These are phyloP conservation scores for Chlamydomonas reinhardtii DNA, from an alignment of 163 green algal genomes.

Conservation along the genomic window DNA sequence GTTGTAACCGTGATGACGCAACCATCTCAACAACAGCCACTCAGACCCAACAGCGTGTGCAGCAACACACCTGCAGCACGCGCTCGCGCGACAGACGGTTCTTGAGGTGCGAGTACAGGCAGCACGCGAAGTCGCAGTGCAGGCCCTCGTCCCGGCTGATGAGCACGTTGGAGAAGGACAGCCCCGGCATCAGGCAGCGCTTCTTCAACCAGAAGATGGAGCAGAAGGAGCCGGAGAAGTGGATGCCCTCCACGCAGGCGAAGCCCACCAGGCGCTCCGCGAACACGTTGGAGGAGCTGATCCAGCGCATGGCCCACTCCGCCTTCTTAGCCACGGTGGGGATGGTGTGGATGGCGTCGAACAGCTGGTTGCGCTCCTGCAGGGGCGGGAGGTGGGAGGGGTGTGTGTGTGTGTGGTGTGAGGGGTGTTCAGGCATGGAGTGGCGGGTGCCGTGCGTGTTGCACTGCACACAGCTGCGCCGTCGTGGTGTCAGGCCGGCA, in stretches of 20 bases:
- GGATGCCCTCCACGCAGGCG: conserved; percentile 97
- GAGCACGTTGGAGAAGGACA: conserved; percentile 96
- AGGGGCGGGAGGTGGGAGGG: neutral
- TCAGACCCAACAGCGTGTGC: too few relatives aligned
- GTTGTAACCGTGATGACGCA: too few relatives aligned
- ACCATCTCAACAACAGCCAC: too few relatives aligned
- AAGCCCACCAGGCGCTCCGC: conserved; percentile 96
- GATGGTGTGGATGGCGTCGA: conserved; percentile 73
- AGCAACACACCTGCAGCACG: conserved; percentile 26
- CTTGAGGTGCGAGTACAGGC: conserved; percentile 68
- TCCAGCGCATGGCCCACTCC: conserved; percentile 84
- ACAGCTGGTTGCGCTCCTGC: conserved; percentile 67
- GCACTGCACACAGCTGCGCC: too few relatives aligned
- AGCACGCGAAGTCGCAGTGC: conserved; percentile 91
- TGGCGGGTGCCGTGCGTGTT: too few relatives aligned
- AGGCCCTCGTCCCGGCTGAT: conserved; percentile 95
- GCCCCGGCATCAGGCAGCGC: conserved; percentile 77
- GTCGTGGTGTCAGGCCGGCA: too few relatives aligned
- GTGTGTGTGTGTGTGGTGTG: neutral
- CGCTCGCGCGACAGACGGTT: conserved; percentile 4
- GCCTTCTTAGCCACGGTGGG: conserved; percentile 82
- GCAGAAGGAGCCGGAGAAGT: conserved; percentile 94
- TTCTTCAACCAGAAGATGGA: conserved; percentile 98
- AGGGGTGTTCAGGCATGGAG: too few relatives aligned
- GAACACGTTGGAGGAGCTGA: conserved; percentile 75